These are phyloP conservation scores for Aciculosporium take DNA, from an alignment of 2,329 filamentous ascomycete species.

Conservation along the genomic window DNA sequence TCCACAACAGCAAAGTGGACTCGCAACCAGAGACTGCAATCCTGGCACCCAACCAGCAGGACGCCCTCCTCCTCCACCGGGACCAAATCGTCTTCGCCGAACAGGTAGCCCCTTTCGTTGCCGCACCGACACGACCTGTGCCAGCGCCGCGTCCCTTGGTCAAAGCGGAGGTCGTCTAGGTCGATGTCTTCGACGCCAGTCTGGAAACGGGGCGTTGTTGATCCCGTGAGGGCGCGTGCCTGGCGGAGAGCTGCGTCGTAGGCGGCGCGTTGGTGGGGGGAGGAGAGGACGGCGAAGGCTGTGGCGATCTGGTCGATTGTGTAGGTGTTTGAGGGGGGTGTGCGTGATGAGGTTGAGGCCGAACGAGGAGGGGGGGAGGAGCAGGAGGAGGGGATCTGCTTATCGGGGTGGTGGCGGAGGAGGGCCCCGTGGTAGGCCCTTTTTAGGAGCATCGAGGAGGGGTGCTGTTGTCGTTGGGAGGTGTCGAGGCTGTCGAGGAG, in stretches of 20 bases:
- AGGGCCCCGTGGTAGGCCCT: conserved; percentile 51
- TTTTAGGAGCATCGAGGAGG: conserved; percentile 38
- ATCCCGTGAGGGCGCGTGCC: conserved; percentile 6
- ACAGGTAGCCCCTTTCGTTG: conserved; percentile 44
- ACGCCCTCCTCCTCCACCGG: conserved; percentile 43
- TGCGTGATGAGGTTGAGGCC: neutral
- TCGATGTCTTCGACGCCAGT: conserved; percentile 51
- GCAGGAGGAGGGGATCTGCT: conserved; percentile 17
- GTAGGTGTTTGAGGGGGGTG: conserved; percentile 16
- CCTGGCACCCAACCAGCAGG: conserved; percentile 48
- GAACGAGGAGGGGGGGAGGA: conserved; percentile 1
- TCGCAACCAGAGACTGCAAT: conserved; percentile 52
- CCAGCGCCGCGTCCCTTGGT: conserved; percentile 36
- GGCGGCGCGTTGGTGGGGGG: conserved; percentile 29
- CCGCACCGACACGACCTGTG: conserved; percentile 48
- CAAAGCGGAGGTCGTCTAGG: conserved; percentile 47
- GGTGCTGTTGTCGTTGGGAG: too few species aligned
- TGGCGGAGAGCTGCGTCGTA: conserved; percentile 39
- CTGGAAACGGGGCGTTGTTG: conserved; percentile 23
- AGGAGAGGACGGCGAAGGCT: conserved; percentile 43
- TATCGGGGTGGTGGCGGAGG: conserved; percentile 53
- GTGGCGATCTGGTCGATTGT: conserved; percentile 50
- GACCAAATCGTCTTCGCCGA: conserved; percentile 45
- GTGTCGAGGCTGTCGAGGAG: conserved; percentile 29
- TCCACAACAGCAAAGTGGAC: conserved; percentile 47